These are phyloP conservation scores for Tephrocybe rancida DNA, from an alignment of 768 basidiomycete species.

Conservation along the genomic window DNA sequence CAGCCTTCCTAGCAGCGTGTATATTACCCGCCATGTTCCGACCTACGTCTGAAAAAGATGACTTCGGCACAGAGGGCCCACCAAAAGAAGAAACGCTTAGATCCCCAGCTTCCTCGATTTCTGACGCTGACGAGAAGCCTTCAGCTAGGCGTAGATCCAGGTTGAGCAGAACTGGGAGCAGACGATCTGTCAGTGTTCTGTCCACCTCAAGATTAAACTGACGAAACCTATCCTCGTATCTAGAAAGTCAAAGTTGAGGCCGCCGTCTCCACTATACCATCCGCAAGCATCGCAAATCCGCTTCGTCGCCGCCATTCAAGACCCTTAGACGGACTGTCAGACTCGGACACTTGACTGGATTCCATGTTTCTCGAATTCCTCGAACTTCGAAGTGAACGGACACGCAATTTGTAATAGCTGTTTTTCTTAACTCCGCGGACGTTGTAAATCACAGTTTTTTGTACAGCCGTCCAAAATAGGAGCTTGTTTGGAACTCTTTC, in stretches of 20 bases:
- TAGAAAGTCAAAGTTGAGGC: constrained; percentile 33
- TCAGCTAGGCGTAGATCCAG: constrained; percentile 24
- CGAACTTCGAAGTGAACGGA: not conserved
- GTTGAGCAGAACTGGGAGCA: constrained; percentile 24
- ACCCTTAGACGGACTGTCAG: constrained; percentile 31
- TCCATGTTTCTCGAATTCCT: not conserved
- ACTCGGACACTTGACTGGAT: constrained; percentile 23
- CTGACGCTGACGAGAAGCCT: constrained; percentile 21
- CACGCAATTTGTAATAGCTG: not conserved
- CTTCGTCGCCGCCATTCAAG: constrained; percentile 51
- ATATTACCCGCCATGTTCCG: constrained; percentile 48
- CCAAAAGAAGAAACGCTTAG: not conserved
- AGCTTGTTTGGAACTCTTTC: not conserved
- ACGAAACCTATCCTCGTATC: not conserved
- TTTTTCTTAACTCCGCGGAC: not conserved
- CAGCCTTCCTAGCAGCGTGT: constrained; percentile 48
- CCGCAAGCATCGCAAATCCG: constrained; percentile 29
- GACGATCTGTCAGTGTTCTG: constrained; percentile 21
- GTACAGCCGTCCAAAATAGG: not conserved
- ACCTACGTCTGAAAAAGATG: constrained; percentile 8
- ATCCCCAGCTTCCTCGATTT: constrained; percentile 14
- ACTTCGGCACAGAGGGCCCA: constrained; percentile 10
- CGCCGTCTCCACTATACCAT: constrained; percentile 29
- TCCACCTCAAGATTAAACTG: not conserved
- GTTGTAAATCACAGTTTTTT: not conserved